Evolutionary conservation across 371 early-diverging fungal species (phyloP).

Genomic region (Mortierella polycephala): DNA sequence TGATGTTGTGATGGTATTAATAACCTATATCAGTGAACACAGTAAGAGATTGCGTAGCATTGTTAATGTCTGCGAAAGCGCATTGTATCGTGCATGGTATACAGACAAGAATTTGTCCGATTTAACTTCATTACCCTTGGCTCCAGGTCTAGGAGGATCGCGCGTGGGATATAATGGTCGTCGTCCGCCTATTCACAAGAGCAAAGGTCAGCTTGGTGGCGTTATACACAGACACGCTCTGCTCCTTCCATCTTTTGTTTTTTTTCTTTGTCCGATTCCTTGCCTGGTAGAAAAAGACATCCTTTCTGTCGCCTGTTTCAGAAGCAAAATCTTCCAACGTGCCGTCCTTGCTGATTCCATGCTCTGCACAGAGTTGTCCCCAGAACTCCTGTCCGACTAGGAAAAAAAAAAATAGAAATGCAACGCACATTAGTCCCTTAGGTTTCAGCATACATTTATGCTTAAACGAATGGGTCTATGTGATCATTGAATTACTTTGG

Average conservation of each 20-base stretch:
- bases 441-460: neutral
- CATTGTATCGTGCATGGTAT: neutral
- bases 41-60: slow-evolving; percentile 1
- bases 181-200: slow-evolving; percentile 82
- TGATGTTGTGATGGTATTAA: slow-evolving; percentile 76
- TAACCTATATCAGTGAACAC: slow-evolving; percentile 61
- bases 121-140: slow-evolving; percentile 77
- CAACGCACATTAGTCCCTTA: neutral
- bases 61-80: neutral
- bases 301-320: slow-evolving; percentile 94
- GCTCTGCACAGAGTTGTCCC: slow-evolving; percentile 90
- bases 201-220: neutral
- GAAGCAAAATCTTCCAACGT: slow-evolving; percentile 89
- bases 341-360: slow-evolving; percentile 89
- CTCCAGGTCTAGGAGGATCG: slow-evolving; percentile 92
- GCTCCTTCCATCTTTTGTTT: neutral
- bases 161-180: slow-evolving; percentile 94
- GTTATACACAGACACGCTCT: no score
- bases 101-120: no score
- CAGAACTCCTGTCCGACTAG: slow-evolving; percentile 95
- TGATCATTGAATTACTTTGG: slow-evolving; percentile 72
- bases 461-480: neutral
- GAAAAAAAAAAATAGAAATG: slow-evolving; percentile 1
- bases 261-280: neutral
- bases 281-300: slow-evolving; percentile 99